Conservation (phyloP, 129 eudicot genomes). For the carrot (Daucus carota) region DNA sequence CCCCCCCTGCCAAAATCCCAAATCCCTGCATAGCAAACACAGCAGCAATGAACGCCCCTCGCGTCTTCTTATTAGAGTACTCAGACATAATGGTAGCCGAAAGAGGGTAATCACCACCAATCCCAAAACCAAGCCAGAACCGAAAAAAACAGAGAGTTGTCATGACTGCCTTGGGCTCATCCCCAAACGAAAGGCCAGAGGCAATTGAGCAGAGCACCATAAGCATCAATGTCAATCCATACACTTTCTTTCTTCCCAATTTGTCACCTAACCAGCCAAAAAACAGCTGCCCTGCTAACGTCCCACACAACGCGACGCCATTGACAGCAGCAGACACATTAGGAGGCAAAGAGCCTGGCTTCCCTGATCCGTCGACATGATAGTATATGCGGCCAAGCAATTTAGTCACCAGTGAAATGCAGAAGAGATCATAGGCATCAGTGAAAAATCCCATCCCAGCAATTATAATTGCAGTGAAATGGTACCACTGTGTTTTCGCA, state of each 20-base stretch:
- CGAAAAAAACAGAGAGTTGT: constrained; percentile 47
- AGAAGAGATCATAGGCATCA: constrained; percentile 70
- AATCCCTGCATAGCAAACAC: constrained; percentile 48
- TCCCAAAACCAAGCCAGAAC: constrained; percentile 50
- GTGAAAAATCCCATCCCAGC: constrained; percentile 87
- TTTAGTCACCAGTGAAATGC: constrained; percentile 67
- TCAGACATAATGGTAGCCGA: constrained; percentile 51
- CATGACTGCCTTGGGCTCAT: constrained; percentile 30
- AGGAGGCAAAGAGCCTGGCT: constrained; percentile 53
- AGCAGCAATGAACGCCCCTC: constrained; percentile 41
- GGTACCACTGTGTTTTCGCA: constrained; percentile 80
- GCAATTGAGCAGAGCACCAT: constrained; percentile 34
- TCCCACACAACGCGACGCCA: constrained; percentile 68
- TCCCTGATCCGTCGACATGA: constrained; percentile 23
- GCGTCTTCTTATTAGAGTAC: constrained; percentile 31
- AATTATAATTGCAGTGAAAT: constrained; percentile 66
- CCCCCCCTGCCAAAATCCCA: constrained; percentile 40
- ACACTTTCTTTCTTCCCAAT: constrained; percentile 57
- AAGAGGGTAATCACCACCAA: constrained; percentile 47
- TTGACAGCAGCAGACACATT: constrained; percentile 60
- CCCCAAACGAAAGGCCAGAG: constrained; percentile 44
- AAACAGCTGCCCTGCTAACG: constrained; percentile 62
- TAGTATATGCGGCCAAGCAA: constrained; percentile 67
- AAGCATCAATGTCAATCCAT: constrained; percentile 48
- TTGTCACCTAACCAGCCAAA: constrained; percentile 77